A percentile compares a stretch with the other conserved stretches of the same genome.
Evolutionary conservation across 805 yeast genomes (phyloP).

Genomic region (Candida verbasci): DNA sequence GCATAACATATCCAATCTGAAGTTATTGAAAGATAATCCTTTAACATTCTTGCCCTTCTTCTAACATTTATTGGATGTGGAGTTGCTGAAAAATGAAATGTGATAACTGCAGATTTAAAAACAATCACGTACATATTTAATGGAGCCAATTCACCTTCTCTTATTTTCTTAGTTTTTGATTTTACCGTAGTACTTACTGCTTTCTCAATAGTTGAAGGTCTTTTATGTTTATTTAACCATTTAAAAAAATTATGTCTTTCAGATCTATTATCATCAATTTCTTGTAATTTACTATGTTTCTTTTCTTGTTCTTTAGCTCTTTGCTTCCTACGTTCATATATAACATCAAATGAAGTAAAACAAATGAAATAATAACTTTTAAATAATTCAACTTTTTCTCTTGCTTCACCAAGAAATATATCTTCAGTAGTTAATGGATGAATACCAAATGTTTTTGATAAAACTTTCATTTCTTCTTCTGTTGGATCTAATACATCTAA

Average conservation of each 20-base stretch:
- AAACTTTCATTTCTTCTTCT: slow-evolving; percentile 92
- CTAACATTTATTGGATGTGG: slow-evolving; percentile 96
- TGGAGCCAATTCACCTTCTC: slow-evolving; percentile 70
- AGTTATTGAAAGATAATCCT: slow-evolving; percentile 84
- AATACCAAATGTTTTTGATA: slow-evolving; percentile 86
- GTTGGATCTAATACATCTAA: slow-evolving; percentile 88
- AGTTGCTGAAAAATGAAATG: slow-evolving; percentile 91
- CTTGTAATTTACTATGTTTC: slow-evolving; percentile 33
- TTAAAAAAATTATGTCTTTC: slow-evolving; percentile 16
- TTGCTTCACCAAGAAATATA: slow-evolving; percentile 85
- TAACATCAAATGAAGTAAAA: slow-evolving; percentile 61
- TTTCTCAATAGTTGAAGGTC: slow-evolving; percentile 8
- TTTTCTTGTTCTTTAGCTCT: slow-evolving; percentile 44
- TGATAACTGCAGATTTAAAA: slow-evolving; percentile 83
- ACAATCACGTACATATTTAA: slow-evolving; percentile 90
- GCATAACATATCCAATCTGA: slow-evolving; percentile 98
- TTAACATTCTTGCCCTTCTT: slow-evolving; percentile 80
- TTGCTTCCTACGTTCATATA: slow-evolving; percentile 61
- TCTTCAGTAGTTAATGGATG: slow-evolving; percentile 97
- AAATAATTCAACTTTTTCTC: slow-evolving; percentile 93
- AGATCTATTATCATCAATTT: slow-evolving; percentile 22
- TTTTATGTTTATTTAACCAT: slow-evolving; percentile 13
- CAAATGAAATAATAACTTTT: slow-evolving; percentile 88
- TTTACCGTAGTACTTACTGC: slow-evolving; percentile 16
- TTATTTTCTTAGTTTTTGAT: slow-evolving; percentile 26